phyloP scores from a whole-genome alignment of 2,329 filamentous ascomycete species.

The Xylariaceae sp. region DNA sequence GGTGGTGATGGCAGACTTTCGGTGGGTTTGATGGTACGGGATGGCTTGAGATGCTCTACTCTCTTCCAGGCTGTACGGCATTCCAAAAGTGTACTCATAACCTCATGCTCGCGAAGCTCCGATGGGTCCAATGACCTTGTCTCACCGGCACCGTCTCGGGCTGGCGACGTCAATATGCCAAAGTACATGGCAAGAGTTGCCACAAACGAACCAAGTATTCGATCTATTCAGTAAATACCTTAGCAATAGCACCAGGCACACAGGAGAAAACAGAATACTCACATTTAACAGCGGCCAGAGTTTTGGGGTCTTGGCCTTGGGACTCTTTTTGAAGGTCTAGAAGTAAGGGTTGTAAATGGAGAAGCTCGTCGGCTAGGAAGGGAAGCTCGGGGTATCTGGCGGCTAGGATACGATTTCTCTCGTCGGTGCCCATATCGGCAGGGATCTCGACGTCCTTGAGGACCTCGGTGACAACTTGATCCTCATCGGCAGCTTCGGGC shows the following conservation, averaged over 20 bases:
- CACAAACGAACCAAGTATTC: conserved; percentile 80
- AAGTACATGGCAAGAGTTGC: conserved; percentile 91
- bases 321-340: conserved; percentile 55
- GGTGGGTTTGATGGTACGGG: conserved; percentile 29
- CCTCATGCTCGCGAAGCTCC: conserved; percentile 82
- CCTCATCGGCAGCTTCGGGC: conserved; percentile 44
- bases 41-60: conserved; percentile 61
- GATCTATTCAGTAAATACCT: conserved; percentile 35
- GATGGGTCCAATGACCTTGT: conserved; percentile 64
- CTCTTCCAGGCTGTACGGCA: conserved; percentile 78
- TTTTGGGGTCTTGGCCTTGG: conserved; percentile 46
- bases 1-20: conserved; percentile 20
- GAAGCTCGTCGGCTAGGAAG: conserved; percentile 74
- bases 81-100: conserved; percentile 81
- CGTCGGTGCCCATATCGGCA: conserved; percentile 70
- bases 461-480: conserved; percentile 75
- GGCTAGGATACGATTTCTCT: conserved; percentile 71
- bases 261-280: background rate
- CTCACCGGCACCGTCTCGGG: conserved; percentile 52
- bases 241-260: background rate
- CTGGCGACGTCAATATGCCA: conserved; percentile 80
- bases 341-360: conserved; percentile 65
- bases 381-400: conserved; percentile 90
- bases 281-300: conserved; percentile 63
- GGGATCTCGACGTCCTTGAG: conserved; percentile 79